phyloP scores from a whole-genome alignment of 352 stramenopile genomes.

The Globisporangium irregulare region DNA sequence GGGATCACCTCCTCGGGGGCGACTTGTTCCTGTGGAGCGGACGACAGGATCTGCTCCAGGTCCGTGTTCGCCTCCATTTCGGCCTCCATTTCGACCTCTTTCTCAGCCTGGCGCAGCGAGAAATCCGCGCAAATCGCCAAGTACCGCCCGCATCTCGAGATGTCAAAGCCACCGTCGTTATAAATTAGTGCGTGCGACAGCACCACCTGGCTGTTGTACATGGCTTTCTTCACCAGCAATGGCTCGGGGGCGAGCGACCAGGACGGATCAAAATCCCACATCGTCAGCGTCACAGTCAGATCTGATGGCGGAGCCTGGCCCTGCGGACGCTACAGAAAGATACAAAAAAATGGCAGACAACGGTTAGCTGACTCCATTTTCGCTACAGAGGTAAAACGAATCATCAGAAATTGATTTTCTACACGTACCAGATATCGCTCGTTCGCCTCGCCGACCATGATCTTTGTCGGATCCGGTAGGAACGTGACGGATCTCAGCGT shows the following conservation, averaged over 20 bases:
- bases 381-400: neutral
- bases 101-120: slow-evolving; percentile 86
- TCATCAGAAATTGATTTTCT: neutral
- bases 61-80: slow-evolving; percentile 72
- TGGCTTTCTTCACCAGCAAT: slow-evolving; percentile 73
- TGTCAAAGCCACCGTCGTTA: slow-evolving; percentile 97
- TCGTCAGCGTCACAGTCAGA: slow-evolving; percentile 91
- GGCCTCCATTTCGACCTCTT: slow-evolving; percentile 78
- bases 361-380: neutral
- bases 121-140: slow-evolving; percentile 95
- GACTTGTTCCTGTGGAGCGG: slow-evolving; percentile 53
- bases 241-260: slow-evolving; percentile 75
- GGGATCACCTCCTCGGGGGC: slow-evolving; percentile 44
- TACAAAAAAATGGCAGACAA: slow-evolving; percentile 4
- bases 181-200: slow-evolving; percentile 95
- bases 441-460: slow-evolving; percentile 95
- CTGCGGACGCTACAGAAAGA: slow-evolving; percentile 50
- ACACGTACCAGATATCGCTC: slow-evolving; percentile 75
- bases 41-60: slow-evolving; percentile 68
- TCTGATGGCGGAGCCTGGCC: slow-evolving; percentile 76
- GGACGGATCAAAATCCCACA: slow-evolving; percentile 93
- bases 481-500: slow-evolving; percentile 94
- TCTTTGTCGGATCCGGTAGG: slow-evolving; percentile 83
- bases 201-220: slow-evolving; percentile 81
- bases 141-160: slow-evolving; percentile 93